Evolutionary conservation across 2,329 filamentous ascomycete genomes (phyloP).

Genomic region (Epichloe baconii): DNA sequence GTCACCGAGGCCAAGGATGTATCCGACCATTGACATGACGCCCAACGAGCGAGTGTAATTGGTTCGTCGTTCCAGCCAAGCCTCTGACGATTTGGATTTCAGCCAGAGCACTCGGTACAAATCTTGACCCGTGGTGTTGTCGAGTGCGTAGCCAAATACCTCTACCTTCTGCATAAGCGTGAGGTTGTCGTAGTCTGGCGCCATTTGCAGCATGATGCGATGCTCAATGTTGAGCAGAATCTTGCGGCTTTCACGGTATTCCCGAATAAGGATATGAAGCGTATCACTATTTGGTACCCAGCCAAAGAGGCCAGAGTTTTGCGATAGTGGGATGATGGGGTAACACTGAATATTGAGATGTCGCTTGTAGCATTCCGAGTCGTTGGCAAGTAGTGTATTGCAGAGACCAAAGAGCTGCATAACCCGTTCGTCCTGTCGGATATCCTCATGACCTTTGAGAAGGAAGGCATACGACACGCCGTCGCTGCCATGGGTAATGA

Average conservation of each 20-base stretch:
- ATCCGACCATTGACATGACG: constrained; percentile 99
- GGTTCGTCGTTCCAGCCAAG: constrained; percentile 94
- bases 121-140: constrained; percentile 98
- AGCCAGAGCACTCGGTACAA: constrained; percentile 96
- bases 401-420: constrained; percentile 98
- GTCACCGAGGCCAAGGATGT: constrained; percentile 92
- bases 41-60: constrained; percentile 95
- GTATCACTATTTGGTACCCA: constrained; percentile 99
- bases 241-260: constrained; percentile 93
- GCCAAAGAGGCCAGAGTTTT: constrained; percentile 86
- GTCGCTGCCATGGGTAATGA: constrained; percentile 80
- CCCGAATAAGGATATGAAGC: constrained; percentile 86
- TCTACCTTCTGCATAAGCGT: constrained; percentile 99
- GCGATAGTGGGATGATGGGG: constrained; percentile 91
- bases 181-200: constrained; percentile 94
- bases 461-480: constrained; percentile 77
- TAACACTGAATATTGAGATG: constrained; percentile 95
- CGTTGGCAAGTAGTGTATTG: constrained; percentile 87
- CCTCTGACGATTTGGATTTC: constrained; percentile 95
- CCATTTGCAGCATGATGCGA: constrained; percentile 99
- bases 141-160: constrained; percentile 95
- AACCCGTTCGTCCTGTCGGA: constrained; percentile 94
- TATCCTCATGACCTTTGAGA: constrained; percentile 98
- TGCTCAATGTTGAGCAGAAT: constrained; percentile 99
- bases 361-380: constrained; percentile 92